Percentiles rank a stretch among this genome's conserved stretches.
phyloP scores from a whole-genome alignment of 352 stramenopile genomes.

The Globisporangium radiosum region DNA sequence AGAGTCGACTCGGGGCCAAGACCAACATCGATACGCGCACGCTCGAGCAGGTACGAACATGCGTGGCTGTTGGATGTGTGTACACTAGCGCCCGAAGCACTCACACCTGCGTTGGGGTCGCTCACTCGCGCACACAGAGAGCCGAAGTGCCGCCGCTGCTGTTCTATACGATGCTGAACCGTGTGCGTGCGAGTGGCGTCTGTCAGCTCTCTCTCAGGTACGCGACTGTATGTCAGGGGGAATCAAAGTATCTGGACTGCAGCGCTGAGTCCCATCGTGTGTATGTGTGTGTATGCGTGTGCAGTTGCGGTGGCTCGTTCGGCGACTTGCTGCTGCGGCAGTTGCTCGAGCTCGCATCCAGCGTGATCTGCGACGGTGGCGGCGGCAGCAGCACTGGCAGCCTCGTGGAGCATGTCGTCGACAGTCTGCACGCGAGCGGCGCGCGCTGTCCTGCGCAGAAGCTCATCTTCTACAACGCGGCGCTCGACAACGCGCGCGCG shows the following conservation, averaged over 20 bases:
- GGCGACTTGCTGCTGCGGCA: slow-evolving; percentile 42
- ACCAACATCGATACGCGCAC: slow-evolving; percentile 12
- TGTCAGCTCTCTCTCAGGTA: slow-evolving; percentile 59
- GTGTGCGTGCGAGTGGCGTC: slow-evolving; percentile 52
- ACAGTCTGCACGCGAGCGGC: slow-evolving; percentile 27
- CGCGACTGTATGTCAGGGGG: not conserved
- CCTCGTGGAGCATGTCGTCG: slow-evolving; percentile 46
- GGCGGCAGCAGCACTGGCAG: slow-evolving; percentile 20
- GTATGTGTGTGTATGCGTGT: not conserved
- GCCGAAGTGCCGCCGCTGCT: slow-evolving; percentile 54
- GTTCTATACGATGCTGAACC: slow-evolving; percentile 70
- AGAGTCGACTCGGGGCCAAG: slow-evolving; percentile 8
- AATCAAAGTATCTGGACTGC: too few species aligned
- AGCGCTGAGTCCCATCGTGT: not conserved
- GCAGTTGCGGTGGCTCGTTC: slow-evolving; percentile 29
- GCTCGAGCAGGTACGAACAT: slow-evolving; percentile 45
- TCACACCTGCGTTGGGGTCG: not conserved
- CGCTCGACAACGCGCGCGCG: slow-evolving; percentile 26
- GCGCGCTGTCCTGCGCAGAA: slow-evolving; percentile 34
- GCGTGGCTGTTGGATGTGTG: not conserved
- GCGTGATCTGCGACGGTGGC: slow-evolving; percentile 39
- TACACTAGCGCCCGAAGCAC: too few species aligned
- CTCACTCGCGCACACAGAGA: slow-evolving; percentile 16
- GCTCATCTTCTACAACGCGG: slow-evolving; percentile 67
- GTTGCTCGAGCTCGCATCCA: slow-evolving; percentile 46